Base-by-base conservation (phyloP, 257 asterid genomes). In the Solanum gandarillasii region DNA sequence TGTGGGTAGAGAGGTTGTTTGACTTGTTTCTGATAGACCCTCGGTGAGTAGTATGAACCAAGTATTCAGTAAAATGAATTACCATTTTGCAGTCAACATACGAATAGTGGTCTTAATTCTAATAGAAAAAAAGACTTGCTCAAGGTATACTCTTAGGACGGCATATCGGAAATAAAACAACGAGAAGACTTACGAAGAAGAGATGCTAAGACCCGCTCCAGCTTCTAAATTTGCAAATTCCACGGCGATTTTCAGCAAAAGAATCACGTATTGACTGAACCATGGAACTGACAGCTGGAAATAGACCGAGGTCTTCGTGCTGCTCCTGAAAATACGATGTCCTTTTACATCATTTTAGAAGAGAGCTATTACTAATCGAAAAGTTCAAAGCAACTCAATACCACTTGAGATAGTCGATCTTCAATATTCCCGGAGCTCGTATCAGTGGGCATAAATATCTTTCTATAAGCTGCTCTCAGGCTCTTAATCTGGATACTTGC, bases 401-500 rank as follows among this genome's bases (percentile, higher is more conserved):
- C 99, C 98, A 97, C 90, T 91, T 92, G 90, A 67, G 90, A 60
- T 83, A 95, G 93, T 14, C 98, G 99, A 31, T 95, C 98, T 79
- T 93, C 98, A 86, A 95, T 88, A 91, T 93, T 89, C 86, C 87
- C 88, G 20, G 84, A 41, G 55, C 87, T 86, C 62, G 89, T 92
- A 89, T 90, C 89, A 32, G 85, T 87, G 46, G 96, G 92, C 94
- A 95, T 92, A 89, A 97, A 97, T 89, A 95, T 88, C 90, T 91
- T 95, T 90, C 98, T 91, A 88, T 97, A 95, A 86, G 98, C 98
- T 87, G 93, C 93, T 92, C 97, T 92, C 86, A 97, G 94, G 93
- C 95, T 94, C 92, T 92, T 94, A 82, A 95, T 91, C 98, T 95
- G 91, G 73, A 85, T 79, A 58, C 36, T 78, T 81, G 84, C 65